Evolutionary conservation across 225 moss, liverwort and hornwort genomes (phyloP).

Genomic region (Sphagnum contortum): DNA sequence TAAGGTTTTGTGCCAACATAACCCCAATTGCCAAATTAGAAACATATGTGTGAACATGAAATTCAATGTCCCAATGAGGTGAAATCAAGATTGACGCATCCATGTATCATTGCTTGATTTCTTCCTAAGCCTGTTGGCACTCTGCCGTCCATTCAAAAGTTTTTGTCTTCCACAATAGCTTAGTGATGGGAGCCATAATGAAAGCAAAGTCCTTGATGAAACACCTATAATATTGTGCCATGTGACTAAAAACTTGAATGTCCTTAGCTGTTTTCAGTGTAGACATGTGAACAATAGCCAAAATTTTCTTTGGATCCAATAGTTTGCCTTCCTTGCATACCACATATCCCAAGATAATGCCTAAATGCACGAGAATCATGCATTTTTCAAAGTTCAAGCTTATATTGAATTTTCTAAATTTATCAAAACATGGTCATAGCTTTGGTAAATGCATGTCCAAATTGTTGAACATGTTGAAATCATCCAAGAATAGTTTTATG

Average conservation of each 20-base stretch:
- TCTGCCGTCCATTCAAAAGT: background rate
- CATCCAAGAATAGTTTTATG: background rate
- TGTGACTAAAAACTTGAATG: background rate
- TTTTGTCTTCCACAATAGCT: background rate
- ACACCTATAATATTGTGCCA: background rate
- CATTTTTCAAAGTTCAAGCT: background rate
- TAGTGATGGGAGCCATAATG: slow-evolving; percentile 1
- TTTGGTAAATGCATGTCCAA: background rate
- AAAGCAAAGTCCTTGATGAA: slow-evolving; percentile 1
- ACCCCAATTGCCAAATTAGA: too few relatives aligned
- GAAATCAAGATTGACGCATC: background rate
- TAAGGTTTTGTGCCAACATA: too few relatives aligned
- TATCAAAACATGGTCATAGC: background rate
- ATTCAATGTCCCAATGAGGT: too few relatives aligned
- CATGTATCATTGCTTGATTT: background rate
- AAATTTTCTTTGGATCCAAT: too few relatives aligned
- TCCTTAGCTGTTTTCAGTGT: background rate
- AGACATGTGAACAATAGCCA: too few relatives aligned
- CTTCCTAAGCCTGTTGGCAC: background rate
- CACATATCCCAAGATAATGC: too few relatives aligned
- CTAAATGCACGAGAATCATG: background rate
- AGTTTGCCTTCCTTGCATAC: too few relatives aligned
- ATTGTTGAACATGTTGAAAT: background rate
- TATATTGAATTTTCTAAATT: background rate
- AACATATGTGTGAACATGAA: too few relatives aligned